Percentiles rank a stretch among this genome's conserved stretches.
These are phyloP conservation scores for Fusarium duplospermum DNA, from an alignment of 2,329 filamentous ascomycete genomes.

Conservation along the genomic window DNA sequence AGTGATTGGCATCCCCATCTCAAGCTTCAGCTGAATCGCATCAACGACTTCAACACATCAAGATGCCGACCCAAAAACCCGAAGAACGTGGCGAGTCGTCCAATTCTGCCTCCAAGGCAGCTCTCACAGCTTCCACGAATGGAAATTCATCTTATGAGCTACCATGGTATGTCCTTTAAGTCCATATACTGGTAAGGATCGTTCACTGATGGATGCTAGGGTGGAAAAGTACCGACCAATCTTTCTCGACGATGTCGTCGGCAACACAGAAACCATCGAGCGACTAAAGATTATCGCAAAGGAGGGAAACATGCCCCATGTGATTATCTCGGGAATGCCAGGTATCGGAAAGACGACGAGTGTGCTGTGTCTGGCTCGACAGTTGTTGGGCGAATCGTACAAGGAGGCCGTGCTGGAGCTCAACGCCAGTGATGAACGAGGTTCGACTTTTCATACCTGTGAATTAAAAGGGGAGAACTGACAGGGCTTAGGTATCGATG, in stretches of 20 bases:
- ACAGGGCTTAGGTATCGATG: conserved; percentile 79
- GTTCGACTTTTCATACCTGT: conserved; percentile 51
- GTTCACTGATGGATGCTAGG: conserved; percentile 64
- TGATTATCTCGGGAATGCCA: conserved; percentile 99
- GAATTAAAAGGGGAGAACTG: neutral
- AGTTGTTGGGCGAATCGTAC: conserved; percentile 91
- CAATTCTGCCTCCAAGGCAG: conserved; percentile 68
- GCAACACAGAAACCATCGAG: conserved; percentile 97
- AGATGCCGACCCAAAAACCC: conserved; percentile 62
- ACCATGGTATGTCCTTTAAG: conserved; percentile 71
- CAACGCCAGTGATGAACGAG: conserved; percentile 95
- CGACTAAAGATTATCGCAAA: conserved; percentile 97
- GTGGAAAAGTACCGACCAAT: conserved; percentile 98
- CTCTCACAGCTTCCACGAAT: conserved; percentile 61
- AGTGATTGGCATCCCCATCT: conserved; percentile 45
- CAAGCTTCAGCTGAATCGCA: conserved; percentile 32
- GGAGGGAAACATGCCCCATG: conserved; percentile 98
- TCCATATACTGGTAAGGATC: conserved; percentile 1
- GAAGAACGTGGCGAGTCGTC: conserved; percentile 71
- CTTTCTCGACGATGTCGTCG: conserved; percentile 95
- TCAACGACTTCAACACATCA: conserved; percentile 23
- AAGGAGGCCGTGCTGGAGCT: conserved; percentile 97
- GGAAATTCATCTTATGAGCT: conserved; percentile 75
- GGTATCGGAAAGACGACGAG: conserved; percentile 99
- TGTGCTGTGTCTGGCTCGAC: conserved; percentile 90